Evolutionary conservation across 371 early-diverging fungal genomes (phyloP).

Genomic region (Zopfochytrium polystomum): DNA sequence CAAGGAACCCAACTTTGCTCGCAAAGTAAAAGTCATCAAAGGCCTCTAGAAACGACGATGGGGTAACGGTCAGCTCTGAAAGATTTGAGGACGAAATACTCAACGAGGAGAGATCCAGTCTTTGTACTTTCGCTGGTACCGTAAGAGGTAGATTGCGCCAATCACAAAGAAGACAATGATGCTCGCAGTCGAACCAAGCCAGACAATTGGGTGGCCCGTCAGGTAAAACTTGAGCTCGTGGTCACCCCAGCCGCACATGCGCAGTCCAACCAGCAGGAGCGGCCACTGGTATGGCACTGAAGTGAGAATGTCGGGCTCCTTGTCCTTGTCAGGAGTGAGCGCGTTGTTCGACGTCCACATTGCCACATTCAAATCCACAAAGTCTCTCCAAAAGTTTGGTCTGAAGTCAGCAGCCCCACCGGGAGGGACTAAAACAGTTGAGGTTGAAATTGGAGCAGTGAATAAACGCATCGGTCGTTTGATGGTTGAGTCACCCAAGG

Average conservation of each 20-base stretch:
- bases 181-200: conserved; percentile 83
- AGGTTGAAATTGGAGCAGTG: not conserved
- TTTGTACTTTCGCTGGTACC: conserved; percentile 64
- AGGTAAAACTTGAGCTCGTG: conserved; percentile 86
- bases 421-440: conserved; percentile 57
- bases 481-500: too few relatives aligned
- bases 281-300: conserved; percentile 96
- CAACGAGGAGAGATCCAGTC: conserved; percentile 60
- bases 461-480: too few relatives aligned
- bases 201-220: conserved; percentile 93
- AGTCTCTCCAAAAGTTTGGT: conserved; percentile 79
- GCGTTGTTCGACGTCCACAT: conserved; percentile 99
- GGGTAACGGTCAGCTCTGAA: too few relatives aligned
- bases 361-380: conserved; percentile 91
- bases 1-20: conserved; percentile 67
- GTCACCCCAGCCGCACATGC: conserved; percentile 98
- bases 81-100: too few relatives aligned
- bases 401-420: conserved; percentile 59
- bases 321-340: conserved; percentile 92
- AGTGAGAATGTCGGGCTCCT: conserved; percentile 81
- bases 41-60: too few relatives aligned
- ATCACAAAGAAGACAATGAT: conserved; percentile 54
- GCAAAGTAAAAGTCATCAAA: conserved; percentile 73
- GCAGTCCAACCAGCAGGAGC: conserved; percentile 82
- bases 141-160: conserved; percentile 56